A percentile compares a stretch with the other conserved stretches of the same genome.
These are phyloP conservation scores for Xylaria sp. DNA, from an alignment of 2,329 filamentous ascomycete species.

Conservation along the genomic window DNA sequence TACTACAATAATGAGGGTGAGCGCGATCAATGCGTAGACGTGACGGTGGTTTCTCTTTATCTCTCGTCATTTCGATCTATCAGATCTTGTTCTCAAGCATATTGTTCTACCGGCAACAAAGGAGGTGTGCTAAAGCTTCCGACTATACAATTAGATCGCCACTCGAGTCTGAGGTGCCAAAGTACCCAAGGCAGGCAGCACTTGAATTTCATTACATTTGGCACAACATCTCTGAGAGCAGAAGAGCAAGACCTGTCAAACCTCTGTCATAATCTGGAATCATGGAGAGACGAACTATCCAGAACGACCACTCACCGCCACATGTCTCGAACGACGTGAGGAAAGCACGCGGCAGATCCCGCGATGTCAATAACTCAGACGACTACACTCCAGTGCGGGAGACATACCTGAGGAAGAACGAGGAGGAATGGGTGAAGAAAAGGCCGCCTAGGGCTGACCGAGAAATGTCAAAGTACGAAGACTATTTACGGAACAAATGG, in stretches of 20 bases:
- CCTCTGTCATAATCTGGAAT: not conserved
- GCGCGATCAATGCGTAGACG: not conserved
- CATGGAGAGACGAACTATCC: not conserved
- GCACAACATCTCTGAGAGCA: too few relatives aligned
- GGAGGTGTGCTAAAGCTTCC: not conserved
- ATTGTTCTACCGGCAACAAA: conserved; percentile 17
- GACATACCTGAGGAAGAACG: not conserved
- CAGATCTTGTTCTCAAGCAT: not conserved
- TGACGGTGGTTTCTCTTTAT: not conserved
- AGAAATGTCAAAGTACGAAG: conserved; percentile 6
- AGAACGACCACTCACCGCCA: not conserved
- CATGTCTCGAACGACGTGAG: not conserved
- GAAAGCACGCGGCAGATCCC: not conserved
- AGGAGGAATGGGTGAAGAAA: not conserved
- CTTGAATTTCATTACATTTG: not conserved
- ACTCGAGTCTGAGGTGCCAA: not conserved
- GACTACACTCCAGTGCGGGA: conserved; percentile 11
- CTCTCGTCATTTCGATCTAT: not conserved
- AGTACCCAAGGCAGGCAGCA: not conserved
- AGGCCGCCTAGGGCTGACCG: not conserved
- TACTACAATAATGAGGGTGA: too few relatives aligned
- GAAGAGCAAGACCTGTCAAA: not conserved
- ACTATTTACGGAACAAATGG: conserved; percentile 27
- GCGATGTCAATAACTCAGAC: not conserved
- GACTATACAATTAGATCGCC: conserved; percentile 8